A percentile compares a stretch with the other conserved stretches of the same genome.
phyloP scores from a whole-genome alignment of 129 eudicot genomes.

The Solidago caesia region DNA sequence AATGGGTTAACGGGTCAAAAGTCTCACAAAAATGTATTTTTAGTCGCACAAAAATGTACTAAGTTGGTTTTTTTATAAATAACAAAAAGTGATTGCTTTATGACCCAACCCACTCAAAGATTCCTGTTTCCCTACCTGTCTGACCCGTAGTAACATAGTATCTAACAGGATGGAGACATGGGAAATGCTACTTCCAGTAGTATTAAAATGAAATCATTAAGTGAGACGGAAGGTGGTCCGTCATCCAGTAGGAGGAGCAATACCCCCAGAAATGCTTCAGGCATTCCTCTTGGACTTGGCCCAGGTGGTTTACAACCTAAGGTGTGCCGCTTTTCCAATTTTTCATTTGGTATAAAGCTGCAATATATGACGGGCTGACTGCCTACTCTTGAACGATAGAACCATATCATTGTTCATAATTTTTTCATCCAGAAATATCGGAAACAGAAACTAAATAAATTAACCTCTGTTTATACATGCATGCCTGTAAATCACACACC shows the following conservation, averaged over 20 bases:
- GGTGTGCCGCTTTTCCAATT: conserved; percentile 40
- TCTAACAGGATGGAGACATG: conserved; percentile 34
- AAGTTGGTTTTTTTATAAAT: background rate
- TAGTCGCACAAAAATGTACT: background rate
- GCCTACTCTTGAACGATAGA: background rate
- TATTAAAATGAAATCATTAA: conserved; percentile 26
- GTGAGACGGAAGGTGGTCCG: conserved; percentile 32
- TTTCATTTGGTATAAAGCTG: background rate
- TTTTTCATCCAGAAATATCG: too few species aligned
- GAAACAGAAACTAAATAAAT: too few species aligned
- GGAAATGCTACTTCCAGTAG: conserved; percentile 33
- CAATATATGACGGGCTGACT: background rate
- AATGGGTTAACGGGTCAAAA: background rate
- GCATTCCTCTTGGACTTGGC: conserved; percentile 82
- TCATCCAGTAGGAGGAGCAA: conserved; percentile 30
- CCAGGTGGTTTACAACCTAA: conserved; percentile 76
- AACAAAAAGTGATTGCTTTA: background rate
- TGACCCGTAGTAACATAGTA: conserved; percentile 8
- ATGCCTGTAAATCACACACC: too few species aligned
- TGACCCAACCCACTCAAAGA: background rate
- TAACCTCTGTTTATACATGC: too few species aligned
- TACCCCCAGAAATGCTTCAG: conserved; percentile 34
- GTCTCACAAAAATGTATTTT: conserved; percentile 8
- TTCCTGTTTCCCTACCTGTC: background rate
- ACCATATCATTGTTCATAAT: background rate